Evolutionary conservation across 2,329 filamentous ascomycete species (phyloP), one percentile per base, ranked within the genome.

Genomic region (Aspergillus piperis): DNA sequence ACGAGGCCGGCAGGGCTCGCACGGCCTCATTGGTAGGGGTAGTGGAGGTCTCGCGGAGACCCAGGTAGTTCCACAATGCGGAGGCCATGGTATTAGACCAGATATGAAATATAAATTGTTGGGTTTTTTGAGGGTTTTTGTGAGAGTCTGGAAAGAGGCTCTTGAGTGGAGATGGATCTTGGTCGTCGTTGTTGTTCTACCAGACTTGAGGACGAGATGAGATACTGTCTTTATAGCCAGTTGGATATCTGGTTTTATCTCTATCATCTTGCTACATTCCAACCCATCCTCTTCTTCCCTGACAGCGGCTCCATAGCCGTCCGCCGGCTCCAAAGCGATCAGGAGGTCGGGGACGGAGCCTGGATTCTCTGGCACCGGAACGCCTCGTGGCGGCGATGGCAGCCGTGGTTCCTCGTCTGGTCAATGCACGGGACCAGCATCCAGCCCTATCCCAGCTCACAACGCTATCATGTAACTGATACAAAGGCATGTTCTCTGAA

Each of bases 1-100:
- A 85, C 11, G 79, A 80, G 6, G 74, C 77, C 2, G 83, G 83
- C 1, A 86, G 71, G 19, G 82, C 77, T 17, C 77, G 73, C 23
- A 77, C 70, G 52, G 78, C 66, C 52, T 65, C 67, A 66, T 75
- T 69, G 62, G 52, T 64, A 25, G 47, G 19, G 21, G 62, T 63
- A 21, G 58, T 36, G 17, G 58, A 27, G n/a, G 32, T n/a, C 11
- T 39, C 51, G 30, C 23, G 48, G 36, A 64, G 66, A 55, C 78
- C 76, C 57, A 82, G 73, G 62, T 77, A 80, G 62, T 64, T 73
- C 62, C 57, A 27, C 30, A 61, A 17, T 5, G 59, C 57, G 5
- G 41, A 44, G 11, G 41, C 41, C 41, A 44, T 44, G 10, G 11
- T 44, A 23, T 23, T 21, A 19, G 3, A 15, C 10, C 10, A 44